Conservation (phyloP, 495 filamentous ascomycete species). For the Astrothelium subdiscretum region DNA sequence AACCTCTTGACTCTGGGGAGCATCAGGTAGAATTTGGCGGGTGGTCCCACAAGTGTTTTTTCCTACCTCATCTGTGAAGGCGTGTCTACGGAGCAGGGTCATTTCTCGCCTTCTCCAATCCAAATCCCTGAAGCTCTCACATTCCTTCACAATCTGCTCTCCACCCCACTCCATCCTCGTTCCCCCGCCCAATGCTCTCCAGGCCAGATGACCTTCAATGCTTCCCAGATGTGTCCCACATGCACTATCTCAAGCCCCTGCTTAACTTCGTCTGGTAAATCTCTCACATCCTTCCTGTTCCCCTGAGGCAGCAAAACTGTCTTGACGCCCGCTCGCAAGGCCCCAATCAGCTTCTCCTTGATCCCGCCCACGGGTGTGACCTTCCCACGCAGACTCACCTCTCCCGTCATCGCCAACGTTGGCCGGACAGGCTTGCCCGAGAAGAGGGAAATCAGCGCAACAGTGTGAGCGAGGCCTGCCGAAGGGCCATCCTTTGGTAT, state of each 20-base stretch:
- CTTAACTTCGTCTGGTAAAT: slow-evolving; percentile 82
- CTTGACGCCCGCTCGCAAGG: slow-evolving; percentile 85
- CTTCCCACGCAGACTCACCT: slow-evolving; percentile 78
- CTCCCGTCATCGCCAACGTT: slow-evolving; percentile 94
- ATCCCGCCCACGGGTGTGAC: slow-evolving; percentile 90
- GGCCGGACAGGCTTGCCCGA: slow-evolving; percentile 79
- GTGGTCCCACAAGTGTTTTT: too few species aligned
- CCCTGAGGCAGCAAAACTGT: slow-evolving; percentile 78
- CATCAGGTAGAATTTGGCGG: too few species aligned
- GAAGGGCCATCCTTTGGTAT: slow-evolving; percentile 89
- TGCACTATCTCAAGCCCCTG: slow-evolving; percentile 79
- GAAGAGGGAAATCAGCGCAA: slow-evolving; percentile 88
- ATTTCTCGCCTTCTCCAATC: not conserved
- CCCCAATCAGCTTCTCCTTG: slow-evolving; percentile 97
- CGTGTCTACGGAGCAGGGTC: too few species aligned
- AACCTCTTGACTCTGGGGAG: too few species aligned
- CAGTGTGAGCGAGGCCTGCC: slow-evolving; percentile 85
- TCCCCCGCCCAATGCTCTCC: slow-evolving; percentile 69
- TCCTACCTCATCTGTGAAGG: too few species aligned
- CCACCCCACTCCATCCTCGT: slow-evolving; percentile 48
- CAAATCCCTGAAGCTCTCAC: slow-evolving; percentile 9
- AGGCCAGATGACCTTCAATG: slow-evolving; percentile 72
- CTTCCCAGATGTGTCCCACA: slow-evolving; percentile 88
- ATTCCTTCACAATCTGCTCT: slow-evolving; percentile 43
- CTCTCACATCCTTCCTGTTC: slow-evolving; percentile 88